A percentile compares a stretch with the other conserved stretches of the same genome.
Conservation (phyloP, 768 basidiomycete species). For the Tephrocybe sp. region DNA sequence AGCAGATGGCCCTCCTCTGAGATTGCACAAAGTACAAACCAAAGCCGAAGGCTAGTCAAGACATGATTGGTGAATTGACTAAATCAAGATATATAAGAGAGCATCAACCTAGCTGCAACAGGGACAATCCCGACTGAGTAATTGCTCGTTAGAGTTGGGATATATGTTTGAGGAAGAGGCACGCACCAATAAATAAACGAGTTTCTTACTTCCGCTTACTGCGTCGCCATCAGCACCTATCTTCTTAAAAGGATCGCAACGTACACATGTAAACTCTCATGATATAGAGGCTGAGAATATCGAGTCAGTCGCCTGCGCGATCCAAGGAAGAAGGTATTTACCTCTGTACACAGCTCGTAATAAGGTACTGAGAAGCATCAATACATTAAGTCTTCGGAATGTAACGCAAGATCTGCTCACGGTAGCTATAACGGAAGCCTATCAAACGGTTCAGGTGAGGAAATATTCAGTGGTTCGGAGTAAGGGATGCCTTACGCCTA, state of each 20-base stretch:
- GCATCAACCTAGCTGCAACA: constrained; percentile 7
- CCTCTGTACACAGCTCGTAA: constrained; percentile 13
- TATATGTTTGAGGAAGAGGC: neutral
- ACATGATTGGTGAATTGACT: neutral
- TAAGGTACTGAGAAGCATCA: constrained; percentile 1
- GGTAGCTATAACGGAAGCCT: constrained; percentile 14
- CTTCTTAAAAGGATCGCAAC: neutral
- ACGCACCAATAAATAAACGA: constrained; percentile 8
- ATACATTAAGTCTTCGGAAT: too few species aligned
- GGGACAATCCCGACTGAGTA: neutral
- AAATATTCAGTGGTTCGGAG: too few species aligned
- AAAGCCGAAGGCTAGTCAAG: constrained; percentile 6
- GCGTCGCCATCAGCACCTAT: neutral
- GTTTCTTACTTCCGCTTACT: constrained; percentile 11
- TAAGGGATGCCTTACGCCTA: constrained; percentile 1
- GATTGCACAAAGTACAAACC: neutral
- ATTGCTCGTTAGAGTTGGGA: neutral
- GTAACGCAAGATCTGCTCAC: neutral
- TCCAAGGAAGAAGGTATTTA: neutral
- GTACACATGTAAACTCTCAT: constrained; percentile 13
- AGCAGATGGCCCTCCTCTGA: too few species aligned
- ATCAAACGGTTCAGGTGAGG: neutral
- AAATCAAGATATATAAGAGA: neutral
- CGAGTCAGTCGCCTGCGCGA: neutral
- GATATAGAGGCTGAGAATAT: constrained; percentile 4